Percentiles rank a stretch among this genome's conserved stretches.
Evolutionary conservation across 768 basidiomycete species (phyloP).

Genomic region (Boletus speciosus): DNA sequence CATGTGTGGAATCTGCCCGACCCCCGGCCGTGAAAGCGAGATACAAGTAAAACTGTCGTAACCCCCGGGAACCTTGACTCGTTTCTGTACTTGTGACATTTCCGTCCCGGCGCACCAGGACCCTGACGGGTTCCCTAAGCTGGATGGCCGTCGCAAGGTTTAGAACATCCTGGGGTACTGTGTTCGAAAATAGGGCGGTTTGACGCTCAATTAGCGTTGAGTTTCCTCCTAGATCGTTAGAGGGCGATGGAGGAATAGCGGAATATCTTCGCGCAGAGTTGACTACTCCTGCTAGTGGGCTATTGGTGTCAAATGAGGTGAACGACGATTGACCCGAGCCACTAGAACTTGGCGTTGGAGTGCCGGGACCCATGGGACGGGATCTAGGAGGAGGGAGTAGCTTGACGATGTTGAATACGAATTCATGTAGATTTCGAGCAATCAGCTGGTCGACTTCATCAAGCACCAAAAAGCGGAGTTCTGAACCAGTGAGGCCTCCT

Average conservation of each 20-base stretch:
- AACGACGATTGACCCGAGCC: constrained; percentile 41
- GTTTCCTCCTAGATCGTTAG: constrained; percentile 35
- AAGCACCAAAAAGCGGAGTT: constrained; percentile 90
- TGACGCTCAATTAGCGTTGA: constrained; percentile 65
- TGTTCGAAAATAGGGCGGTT: constrained; percentile 95
- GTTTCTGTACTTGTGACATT: constrained; percentile 71
- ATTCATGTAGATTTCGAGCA: constrained; percentile 93
- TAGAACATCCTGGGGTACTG: constrained; percentile 95
- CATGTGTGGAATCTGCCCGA: constrained; percentile 50
- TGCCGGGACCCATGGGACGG: constrained; percentile 42
- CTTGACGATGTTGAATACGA: constrained; percentile 90
- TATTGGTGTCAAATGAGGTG: constrained; percentile 45
- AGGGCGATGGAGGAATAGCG: constrained; percentile 45
- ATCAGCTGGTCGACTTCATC: constrained; percentile 99
- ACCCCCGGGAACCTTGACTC: constrained; percentile 70
- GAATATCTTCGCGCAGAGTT: constrained; percentile 59
- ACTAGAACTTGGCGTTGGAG: constrained; percentile 32
- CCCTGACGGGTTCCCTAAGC: constrained; percentile 92
- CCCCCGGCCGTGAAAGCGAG: constrained; percentile 90
- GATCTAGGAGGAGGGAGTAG: constrained; percentile 86
- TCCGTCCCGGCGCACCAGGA: constrained; percentile 91
- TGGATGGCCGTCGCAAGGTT: constrained; percentile 93
- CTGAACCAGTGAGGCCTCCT: constrained; percentile 73
- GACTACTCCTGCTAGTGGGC: constrained; percentile 31
- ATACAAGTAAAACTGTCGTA: constrained; percentile 96